These are phyloP conservation scores for Rhizoctonia solani DNA, from an alignment of 1,284 basidiomycete species.

Conservation along the genomic window DNA sequence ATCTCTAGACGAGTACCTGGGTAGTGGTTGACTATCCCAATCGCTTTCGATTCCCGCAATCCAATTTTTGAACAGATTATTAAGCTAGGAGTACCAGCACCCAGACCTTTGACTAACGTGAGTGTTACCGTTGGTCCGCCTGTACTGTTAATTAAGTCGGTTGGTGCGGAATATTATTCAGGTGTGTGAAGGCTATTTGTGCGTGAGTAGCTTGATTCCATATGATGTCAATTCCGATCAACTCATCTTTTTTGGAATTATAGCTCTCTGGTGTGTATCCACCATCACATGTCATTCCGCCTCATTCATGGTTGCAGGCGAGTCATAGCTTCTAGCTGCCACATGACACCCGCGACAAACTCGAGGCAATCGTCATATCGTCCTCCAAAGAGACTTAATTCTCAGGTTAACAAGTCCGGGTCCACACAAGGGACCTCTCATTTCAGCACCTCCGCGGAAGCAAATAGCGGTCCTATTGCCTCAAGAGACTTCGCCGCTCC, in stretches of 20 bases:
- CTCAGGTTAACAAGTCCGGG: slow-evolving; percentile 2
- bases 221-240: neutral
- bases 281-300: slow-evolving; percentile 28
- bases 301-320: slow-evolving; percentile 20
- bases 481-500: slow-evolving; percentile 23
- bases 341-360: slow-evolving; percentile 13
- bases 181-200: neutral
- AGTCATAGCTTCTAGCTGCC: slow-evolving; percentile 16
- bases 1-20: too few relatives aligned
- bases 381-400: slow-evolving; percentile 18
- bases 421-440: slow-evolving; percentile 3
- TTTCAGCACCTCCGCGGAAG: neutral
- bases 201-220: neutral
- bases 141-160: neutral
- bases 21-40: neutral
- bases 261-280: slow-evolving; percentile 10
- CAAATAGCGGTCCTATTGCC: neutral
- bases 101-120: neutral
- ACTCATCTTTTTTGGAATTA: neutral
- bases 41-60: neutral
- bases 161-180: too few relatives aligned
- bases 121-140: neutral
- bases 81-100: neutral
- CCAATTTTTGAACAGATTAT: neutral
- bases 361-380: slow-evolving; percentile 16